phyloP scores from a whole-genome alignment of 2,329 filamentous ascomycete species.

The Drechslerella dactyloides region DNA sequence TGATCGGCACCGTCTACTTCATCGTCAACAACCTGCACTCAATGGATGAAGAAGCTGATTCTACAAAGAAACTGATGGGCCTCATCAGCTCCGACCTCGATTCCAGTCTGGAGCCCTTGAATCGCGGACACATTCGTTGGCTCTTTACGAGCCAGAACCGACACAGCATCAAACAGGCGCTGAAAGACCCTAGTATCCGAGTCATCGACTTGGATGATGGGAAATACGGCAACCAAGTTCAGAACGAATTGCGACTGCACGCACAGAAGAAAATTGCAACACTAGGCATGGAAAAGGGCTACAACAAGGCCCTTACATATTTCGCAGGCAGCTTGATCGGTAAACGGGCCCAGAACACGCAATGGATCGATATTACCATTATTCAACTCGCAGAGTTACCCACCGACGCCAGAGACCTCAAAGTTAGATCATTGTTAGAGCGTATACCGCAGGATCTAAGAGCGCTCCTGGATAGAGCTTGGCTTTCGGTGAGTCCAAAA shows the following conservation, averaged over 20 bases:
- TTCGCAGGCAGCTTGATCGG: slow-evolving; percentile 60
- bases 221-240: slow-evolving; percentile 58
- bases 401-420: slow-evolving; percentile 58
- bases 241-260: slow-evolving; percentile 57
- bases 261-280: slow-evolving; percentile 58
- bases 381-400: slow-evolving; percentile 60
- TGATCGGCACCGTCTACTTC: slow-evolving; percentile 59
- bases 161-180: slow-evolving; percentile 56
- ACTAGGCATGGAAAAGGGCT: slow-evolving; percentile 58
- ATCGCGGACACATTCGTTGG: slow-evolving; percentile 57
- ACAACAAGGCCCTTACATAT: slow-evolving; percentile 60
- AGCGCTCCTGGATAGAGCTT: slow-evolving; percentile 58
- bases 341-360: slow-evolving; percentile 59
- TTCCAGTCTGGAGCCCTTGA: slow-evolving; percentile 42
- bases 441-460: slow-evolving; percentile 59
- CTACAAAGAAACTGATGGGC: slow-evolving; percentile 58
- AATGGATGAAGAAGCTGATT: slow-evolving; percentile 57
- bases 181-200: slow-evolving; percentile 56
- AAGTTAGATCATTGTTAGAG: slow-evolving; percentile 59
- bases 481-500: slow-evolving; percentile 55
- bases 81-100: slow-evolving; percentile 56
- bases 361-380: slow-evolving; percentile 61
- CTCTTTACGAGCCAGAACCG: slow-evolving; percentile 59
- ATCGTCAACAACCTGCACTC: slow-evolving; percentile 60
- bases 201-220: slow-evolving; percentile 58